Evolutionary conservation across 306 rosid genomes (phyloP).

Genomic region (Canavalia gladiata): DNA sequence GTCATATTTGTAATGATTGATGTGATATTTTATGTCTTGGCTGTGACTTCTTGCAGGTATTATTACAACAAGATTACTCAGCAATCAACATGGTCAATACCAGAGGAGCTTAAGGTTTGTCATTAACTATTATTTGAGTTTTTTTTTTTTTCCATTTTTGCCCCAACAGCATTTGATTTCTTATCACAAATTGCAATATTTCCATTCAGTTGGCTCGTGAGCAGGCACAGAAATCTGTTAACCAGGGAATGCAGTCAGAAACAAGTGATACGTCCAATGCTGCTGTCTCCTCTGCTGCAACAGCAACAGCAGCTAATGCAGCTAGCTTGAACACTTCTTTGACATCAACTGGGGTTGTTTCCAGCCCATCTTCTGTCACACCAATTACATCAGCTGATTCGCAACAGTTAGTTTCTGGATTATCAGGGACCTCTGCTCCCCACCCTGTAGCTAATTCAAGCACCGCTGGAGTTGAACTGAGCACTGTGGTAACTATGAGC

Average conservation of each 20-base stretch:
- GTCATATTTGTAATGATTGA: slow-evolving; percentile 18
- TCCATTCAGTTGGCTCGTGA: slow-evolving; percentile 91
- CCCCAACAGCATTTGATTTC: background rate
- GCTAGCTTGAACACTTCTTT: slow-evolving; percentile 55
- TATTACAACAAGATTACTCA: slow-evolving; percentile 92
- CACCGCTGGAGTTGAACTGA: slow-evolving; percentile 59
- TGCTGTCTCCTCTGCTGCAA: slow-evolving; percentile 60
- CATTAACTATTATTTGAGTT: slow-evolving; percentile 34
- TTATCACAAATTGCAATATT: slow-evolving; percentile 48
- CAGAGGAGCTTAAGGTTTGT: slow-evolving; percentile 92
- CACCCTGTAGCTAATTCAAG: slow-evolving; percentile 57
- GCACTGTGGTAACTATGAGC: slow-evolving; percentile 55
- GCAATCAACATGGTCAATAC: slow-evolving; percentile 98
- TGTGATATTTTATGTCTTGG: slow-evolving; percentile 35
- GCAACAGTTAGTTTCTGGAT: slow-evolving; percentile 64
- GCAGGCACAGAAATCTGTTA: slow-evolving; percentile 75
- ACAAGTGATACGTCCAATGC: slow-evolving; percentile 56
- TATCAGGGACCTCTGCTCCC: slow-evolving; percentile 54
- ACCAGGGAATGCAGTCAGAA: slow-evolving; percentile 69
- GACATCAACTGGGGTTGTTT: slow-evolving; percentile 62
- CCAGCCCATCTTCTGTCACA: slow-evolving; percentile 82
- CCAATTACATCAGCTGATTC: slow-evolving; percentile 73
- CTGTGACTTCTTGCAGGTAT: slow-evolving; percentile 69
- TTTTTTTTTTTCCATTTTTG: background rate
- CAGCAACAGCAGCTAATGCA: slow-evolving; percentile 57